phyloP scores from a whole-genome alignment of 805 yeast species.

The Cephaloascus fragrans region DNA sequence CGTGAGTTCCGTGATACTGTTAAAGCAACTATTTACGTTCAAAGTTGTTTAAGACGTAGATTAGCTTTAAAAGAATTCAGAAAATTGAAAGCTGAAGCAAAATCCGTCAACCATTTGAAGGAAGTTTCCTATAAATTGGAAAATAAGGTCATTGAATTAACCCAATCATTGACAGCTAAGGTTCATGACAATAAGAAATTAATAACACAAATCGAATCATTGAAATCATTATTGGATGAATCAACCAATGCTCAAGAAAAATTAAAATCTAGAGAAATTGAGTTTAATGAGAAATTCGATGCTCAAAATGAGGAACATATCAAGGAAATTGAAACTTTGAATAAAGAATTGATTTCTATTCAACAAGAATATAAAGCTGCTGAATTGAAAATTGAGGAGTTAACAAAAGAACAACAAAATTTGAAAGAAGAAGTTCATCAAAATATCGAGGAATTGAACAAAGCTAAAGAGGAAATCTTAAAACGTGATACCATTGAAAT shows the following conservation, averaged over 20 bases:
- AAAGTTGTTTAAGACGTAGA: conserved; percentile 68
- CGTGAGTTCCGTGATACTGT: conserved; percentile 31
- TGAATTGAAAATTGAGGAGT: conserved; percentile 46
- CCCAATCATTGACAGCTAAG: conserved; percentile 72
- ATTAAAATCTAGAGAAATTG: conserved; percentile 45
- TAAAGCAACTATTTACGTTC: conserved; percentile 59
- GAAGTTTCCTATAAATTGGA: conserved; percentile 91
- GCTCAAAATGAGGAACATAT: conserved; percentile 36
- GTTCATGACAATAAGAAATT: conserved; percentile 75
- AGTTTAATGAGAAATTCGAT: conserved; percentile 36
- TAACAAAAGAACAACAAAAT: conserved; percentile 50
- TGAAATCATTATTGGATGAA: conserved; percentile 38
- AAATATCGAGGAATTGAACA: conserved; percentile 51
- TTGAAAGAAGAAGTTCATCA: conserved; percentile 54
- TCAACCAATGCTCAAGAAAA: conserved; percentile 42
- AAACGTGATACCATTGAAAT: conserved; percentile 56
- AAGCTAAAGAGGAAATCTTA: conserved; percentile 47
- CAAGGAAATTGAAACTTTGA: conserved; percentile 36
- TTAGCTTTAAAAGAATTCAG: conserved; percentile 59
- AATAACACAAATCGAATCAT: conserved; percentile 44
- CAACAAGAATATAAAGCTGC: conserved; percentile 50
- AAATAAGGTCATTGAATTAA: conserved; percentile 93
- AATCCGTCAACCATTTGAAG: conserved; percentile 79
- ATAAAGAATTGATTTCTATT: conserved; percentile 44
- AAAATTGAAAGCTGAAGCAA: conserved; percentile 74